These are phyloP conservation scores for Wallacemonas collosoma DNA, from an alignment of 208 protist species.

Conservation along the genomic window DNA sequence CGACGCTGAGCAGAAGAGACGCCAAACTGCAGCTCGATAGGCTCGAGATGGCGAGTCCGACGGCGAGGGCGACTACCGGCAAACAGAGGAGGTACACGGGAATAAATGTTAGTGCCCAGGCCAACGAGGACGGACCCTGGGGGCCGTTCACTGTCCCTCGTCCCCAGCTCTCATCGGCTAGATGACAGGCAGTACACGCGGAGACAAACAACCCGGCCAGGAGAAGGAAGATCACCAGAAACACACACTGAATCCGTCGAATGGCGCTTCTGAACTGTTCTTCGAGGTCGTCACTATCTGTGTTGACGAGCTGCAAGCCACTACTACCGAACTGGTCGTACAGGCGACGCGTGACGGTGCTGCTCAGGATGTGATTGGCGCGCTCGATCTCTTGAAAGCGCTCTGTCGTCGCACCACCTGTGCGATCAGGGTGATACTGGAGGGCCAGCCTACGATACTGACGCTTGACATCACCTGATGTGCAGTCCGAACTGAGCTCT, in stretches of 20 bases:
- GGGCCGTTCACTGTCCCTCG: conserved; percentile 10
- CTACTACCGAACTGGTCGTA: conserved; percentile 97
- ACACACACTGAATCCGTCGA: conserved; percentile 6
- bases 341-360: conserved; percentile 92
- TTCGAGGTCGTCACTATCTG: conserved; percentile 29
- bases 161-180: conserved; percentile 12
- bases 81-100: conserved; percentile 1
- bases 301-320: conserved; percentile 85
- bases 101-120: conserved; percentile 15
- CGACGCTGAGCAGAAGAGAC: conserved; percentile 2
- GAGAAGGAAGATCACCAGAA: conserved; percentile 5
- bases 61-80: conserved; percentile 22
- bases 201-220: conserved; percentile 9
- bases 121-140: conserved; percentile 7
- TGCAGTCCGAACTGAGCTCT: conserved; percentile 51
- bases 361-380: conserved; percentile 96
- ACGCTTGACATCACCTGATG: conserved; percentile 69
- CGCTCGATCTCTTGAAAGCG: conserved; percentile 92
- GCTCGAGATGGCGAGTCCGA: conserved; percentile 19
- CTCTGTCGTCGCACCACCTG: conserved; percentile 60
- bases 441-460: conserved; percentile 86
- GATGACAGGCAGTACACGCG: conserved; percentile 10
- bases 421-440: conserved; percentile 91
- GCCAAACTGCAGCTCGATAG: neutral
- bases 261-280: conserved; percentile 26